Evolutionary conservation across 2,329 filamentous ascomycete species (phyloP).

Genomic region (Fusarium globosum): DNA sequence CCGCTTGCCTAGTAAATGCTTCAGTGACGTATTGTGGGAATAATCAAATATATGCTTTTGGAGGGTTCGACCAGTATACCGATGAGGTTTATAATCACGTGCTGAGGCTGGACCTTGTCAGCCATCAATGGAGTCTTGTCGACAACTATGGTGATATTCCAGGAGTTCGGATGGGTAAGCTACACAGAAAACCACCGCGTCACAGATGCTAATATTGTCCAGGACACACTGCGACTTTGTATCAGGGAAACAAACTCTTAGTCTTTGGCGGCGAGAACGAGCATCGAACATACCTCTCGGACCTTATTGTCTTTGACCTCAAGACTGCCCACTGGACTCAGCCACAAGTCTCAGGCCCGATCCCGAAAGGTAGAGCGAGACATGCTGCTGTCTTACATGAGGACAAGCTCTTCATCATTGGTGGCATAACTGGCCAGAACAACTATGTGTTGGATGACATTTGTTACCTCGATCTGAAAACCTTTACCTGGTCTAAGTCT

Average conservation of each 20-base stretch:
- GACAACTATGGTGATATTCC: constrained; percentile 99
- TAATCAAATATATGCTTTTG: constrained; percentile 97
- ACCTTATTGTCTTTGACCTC: constrained; percentile 95
- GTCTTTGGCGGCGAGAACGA: constrained; percentile 99
- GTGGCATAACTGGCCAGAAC: constrained; percentile 93
- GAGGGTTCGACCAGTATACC: constrained; percentile 98
- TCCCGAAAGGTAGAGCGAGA: constrained; percentile 89
- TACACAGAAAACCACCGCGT: background rate
- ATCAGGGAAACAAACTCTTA: constrained; percentile 93
- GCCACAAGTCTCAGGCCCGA: constrained; percentile 83
- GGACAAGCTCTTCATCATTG: constrained; percentile 95
- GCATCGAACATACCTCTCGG: constrained; percentile 92
- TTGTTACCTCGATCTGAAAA: constrained; percentile 95
- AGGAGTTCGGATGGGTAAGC: constrained; percentile 91
- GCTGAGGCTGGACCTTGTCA: constrained; percentile 84
- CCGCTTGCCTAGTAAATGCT: constrained; percentile 95
- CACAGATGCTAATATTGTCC: constrained; percentile 11
- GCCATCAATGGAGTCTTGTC: constrained; percentile 92
- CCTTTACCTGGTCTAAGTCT: constrained; percentile 95
- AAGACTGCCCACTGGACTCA: constrained; percentile 96
- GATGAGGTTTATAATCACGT: constrained; percentile 99
- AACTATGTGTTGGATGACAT: constrained; percentile 95
- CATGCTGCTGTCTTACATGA: constrained; percentile 96
- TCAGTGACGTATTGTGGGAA: constrained; percentile 99
- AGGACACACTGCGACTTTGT: constrained; percentile 95